Evolutionary conservation across 176 grass and related monocot species (phyloP).

Genomic region (Raddia distichophylla): DNA sequence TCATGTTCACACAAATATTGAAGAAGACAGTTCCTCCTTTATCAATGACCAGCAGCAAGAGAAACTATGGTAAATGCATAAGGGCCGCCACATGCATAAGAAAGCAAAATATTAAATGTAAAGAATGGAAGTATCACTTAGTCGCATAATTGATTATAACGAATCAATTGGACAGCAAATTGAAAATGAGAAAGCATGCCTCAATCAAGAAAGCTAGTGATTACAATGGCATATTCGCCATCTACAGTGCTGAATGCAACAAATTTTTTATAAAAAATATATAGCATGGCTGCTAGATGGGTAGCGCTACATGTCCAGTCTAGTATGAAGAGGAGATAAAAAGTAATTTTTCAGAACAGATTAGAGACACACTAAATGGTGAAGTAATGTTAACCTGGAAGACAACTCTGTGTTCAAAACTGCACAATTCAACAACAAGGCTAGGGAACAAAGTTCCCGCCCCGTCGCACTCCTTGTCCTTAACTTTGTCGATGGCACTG

Average conservation of each 20-base stretch:
- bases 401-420: constrained; percentile 91
- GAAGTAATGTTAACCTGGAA: constrained; percentile 69
- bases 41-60: neutral
- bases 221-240: neutral
- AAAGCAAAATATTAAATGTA: neutral
- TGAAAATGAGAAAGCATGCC: neutral
- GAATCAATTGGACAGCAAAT: neutral
- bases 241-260: neutral
- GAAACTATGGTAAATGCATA: neutral
- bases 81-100: neutral
- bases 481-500: constrained; percentile 78
- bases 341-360: neutral
- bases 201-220: neutral
- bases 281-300: neutral
- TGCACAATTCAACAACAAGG: constrained; percentile 82
- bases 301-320: neutral
- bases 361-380: constrained; percentile 2
- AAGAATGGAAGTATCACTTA: neutral
- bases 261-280: neutral
- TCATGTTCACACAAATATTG: neutral
- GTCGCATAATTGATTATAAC: neutral
- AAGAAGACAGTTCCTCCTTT: neutral
- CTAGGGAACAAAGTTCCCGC: constrained; percentile 69
- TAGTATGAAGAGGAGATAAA: neutral
- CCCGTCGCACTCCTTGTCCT: constrained; percentile 63